Evolutionary conservation across 495 filamentous ascomycete species (phyloP), one percentile per base, ranked within the genome.

Genomic region (Penicillium lividum): DNA sequence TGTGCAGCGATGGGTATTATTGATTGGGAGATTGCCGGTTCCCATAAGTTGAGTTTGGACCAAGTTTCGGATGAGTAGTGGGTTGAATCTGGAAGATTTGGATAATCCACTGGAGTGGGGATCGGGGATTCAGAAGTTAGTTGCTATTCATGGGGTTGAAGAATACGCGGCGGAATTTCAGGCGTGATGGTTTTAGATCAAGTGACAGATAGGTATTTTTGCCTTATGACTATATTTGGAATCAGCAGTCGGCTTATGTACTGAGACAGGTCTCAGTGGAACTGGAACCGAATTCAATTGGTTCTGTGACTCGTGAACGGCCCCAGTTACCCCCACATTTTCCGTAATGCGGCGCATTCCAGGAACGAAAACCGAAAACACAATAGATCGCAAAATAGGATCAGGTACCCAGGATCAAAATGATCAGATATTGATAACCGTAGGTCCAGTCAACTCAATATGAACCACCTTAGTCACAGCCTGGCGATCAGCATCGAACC

Each of bases 1-100:
- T 62, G 50, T 54, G 49, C n/a, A n/a, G n/a, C n/a, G n/a, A n/a
- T 73, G 25, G 59, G 68, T 28, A 72, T 73, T 53, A 73, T 74
- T 40, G 68, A 73, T 54, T 74, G 66, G 71, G 71, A 73, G 58
- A 53, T 58, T 43, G 70, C 63, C 57, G 70, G 70, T 59, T 67
- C 31, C 70, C 66, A 22, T 2, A 51, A 70, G 62, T 50, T 71
- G 67, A 70, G 53, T 73, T 30, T 53, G 68, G 47, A 74, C 69
- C 13, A 74, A 74, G 42, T 62, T 58, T 54, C 60, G 58, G 45
- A 44, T 57, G 28, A 56, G 60, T 22, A 59, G 53, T 48, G 66
- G 68, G 46, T 61, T 67, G 62, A 57, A 68, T 65, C 59, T 66
- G n/a, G 11, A 11, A 33, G 29, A 16, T 10, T n/a, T 9, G 5